A percentile compares a stretch with the other conserved stretches of the same genome.
phyloP scores from a whole-genome alignment of 441 rosid genomes.

The Jatropha multifida region DNA sequence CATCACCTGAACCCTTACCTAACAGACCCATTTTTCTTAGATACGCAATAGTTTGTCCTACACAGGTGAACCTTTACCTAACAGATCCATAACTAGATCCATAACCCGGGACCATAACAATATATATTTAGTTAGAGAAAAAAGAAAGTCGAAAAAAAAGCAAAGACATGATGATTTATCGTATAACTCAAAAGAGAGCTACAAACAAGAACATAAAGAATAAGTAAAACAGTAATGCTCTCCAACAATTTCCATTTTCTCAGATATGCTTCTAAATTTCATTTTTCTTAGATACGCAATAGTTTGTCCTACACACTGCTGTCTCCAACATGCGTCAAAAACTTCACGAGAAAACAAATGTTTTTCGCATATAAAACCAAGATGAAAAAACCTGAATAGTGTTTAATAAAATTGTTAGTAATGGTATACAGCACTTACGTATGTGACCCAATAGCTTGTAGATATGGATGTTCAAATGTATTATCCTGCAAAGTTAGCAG shows the following conservation, averaged over 20 bases:
- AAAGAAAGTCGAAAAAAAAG: not conserved
- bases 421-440: slow-evolving; percentile 56
- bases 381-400: not conserved
- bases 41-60: too few species aligned
- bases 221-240: too few species aligned
- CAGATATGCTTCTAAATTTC: not conserved
- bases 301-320: not conserved
- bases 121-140: not conserved
- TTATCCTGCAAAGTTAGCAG: slow-evolving; percentile 66
- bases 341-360: not conserved
- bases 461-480: slow-evolving; percentile 93
- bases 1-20: too few species aligned
- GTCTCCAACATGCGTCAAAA: slow-evolving; percentile 5
- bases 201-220: too few species aligned
- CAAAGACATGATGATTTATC: too few species aligned
- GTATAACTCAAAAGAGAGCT: too few species aligned
- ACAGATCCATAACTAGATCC: too few species aligned
- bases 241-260: not conserved
- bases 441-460: slow-evolving; percentile 93
- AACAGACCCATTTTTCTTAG: too few species aligned
- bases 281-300: not conserved
- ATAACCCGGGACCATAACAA: too few species aligned
- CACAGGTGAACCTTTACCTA: too few species aligned
- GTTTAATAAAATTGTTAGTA: not conserved
- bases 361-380: not conserved